These are phyloP conservation scores for Rhizomucor miehei DNA, from an alignment of 371 early-diverging fungal species.

Conservation along the genomic window DNA sequence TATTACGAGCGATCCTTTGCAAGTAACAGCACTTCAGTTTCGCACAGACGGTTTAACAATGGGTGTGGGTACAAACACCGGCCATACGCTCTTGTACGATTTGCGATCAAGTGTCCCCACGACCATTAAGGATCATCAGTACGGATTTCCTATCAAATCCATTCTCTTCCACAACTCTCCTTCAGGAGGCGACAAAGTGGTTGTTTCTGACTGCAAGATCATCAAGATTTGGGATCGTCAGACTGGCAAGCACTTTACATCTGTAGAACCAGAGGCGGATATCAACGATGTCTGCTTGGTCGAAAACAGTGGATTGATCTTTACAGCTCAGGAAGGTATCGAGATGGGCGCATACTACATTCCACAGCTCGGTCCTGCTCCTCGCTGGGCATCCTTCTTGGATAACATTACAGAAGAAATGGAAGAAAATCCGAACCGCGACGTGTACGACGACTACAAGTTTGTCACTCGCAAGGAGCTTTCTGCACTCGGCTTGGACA, in stretches of 20 bases:
- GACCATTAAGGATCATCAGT: conserved; percentile 92
- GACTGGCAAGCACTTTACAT: conserved; percentile 80
- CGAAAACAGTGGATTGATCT: conserved; percentile 85
- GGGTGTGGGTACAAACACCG: conserved; percentile 90
- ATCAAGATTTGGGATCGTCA: conserved; percentile 92
- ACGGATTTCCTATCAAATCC: conserved; percentile 93
- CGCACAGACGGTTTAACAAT: conserved; percentile 85
- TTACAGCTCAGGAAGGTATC: conserved; percentile 93
- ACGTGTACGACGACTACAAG: conserved; percentile 96
- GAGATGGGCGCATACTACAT: conserved; percentile 94
- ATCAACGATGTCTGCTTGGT: conserved; percentile 93
- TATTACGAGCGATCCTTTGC: conserved; percentile 23
- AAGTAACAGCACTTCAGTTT: conserved; percentile 79
- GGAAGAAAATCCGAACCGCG: conserved; percentile 88
- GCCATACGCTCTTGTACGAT: conserved; percentile 93
- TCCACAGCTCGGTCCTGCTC: conserved; percentile 94
- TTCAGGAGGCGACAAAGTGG: conserved; percentile 66
- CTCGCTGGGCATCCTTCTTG: conserved; percentile 94
- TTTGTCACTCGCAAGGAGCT: conserved; percentile 94
- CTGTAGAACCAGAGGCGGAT: conserved; percentile 87
- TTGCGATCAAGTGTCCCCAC: conserved; percentile 84
- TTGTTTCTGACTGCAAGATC: conserved; percentile 88
- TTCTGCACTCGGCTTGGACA: conserved; percentile 82
- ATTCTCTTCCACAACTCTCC: conserved; percentile 78
- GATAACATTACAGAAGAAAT: conserved; percentile 98